Base-by-base conservation (phyloP, 176 grass and related monocot species). In the Oryza glumipatula region DNA sequence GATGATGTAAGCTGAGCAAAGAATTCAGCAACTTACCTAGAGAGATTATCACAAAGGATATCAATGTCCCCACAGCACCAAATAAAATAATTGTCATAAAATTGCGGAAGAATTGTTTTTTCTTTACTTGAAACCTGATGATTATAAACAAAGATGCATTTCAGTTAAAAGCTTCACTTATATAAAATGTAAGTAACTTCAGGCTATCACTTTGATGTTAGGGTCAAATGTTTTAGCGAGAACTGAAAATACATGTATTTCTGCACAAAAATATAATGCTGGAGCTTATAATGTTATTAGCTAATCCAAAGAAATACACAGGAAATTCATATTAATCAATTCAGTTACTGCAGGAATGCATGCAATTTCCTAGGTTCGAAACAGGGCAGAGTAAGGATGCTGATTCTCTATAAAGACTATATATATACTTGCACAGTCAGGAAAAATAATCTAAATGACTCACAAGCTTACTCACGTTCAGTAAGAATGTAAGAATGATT, bases 81-180 rank as follows among this genome's bases (percentile, higher is more conserved):
- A 98, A 98, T 19, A 98, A 88, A 65, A 79, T 87, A 84, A 98
- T 98, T 77, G 95, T 95, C 3, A 92, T 84, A 69, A 98, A 95
- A 80, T 98, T 98, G 70, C 91, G 89, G 82, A 95, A 98, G 84
- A 98, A 98, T 77, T 93, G 93, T 66, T 98, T 98, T 90, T 98
- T 98, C 84, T 98, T 98, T 86, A 98, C 95, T 90, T 93, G 95
- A 87, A 98, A 98, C 85, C 95, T 95, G 88, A 46, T 58, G 80
- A n/a, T 56, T 43, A 8, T 41, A 41, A 41, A 88, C 9, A 76
- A 47, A 15, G 19, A 67, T 65, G 70, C 43, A 77, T 26, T 72
- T 66, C 4, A 76, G 78, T 36, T 67, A 54, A 81, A 81, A 7
- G 74, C 11, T 82, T 36, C 41, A 70, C 64, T 70, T 21, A 6